Percentiles rank a stretch among this genome's conserved stretches.
These are phyloP conservation scores for Quercus lobata DNA, from an alignment of 331 rosid genomes.

Conservation along the genomic window DNA sequence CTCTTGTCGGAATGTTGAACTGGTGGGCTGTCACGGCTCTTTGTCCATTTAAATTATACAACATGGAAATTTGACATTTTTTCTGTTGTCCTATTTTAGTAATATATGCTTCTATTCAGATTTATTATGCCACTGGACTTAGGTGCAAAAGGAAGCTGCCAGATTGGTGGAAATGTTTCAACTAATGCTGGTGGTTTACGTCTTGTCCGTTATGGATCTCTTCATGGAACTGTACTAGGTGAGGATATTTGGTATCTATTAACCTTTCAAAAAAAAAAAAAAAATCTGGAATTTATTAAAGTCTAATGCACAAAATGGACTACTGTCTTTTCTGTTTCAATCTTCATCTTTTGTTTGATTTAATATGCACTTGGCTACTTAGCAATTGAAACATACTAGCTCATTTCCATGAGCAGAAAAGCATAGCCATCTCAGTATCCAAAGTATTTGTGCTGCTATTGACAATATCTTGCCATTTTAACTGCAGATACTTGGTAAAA, in stretches of 20 bases:
- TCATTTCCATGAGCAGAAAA: constrained; percentile 16
- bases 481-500: constrained; percentile 4
- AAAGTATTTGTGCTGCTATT: background rate
- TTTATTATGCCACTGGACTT: constrained; percentile 98
- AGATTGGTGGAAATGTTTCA: constrained; percentile 96
- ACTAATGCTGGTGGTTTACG: constrained; percentile 99
- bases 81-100: constrained; percentile 25
- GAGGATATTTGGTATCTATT: constrained; percentile 16
- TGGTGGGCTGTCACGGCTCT: background rate
- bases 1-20: background rate
- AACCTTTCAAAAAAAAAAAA: no score
- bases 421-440: constrained; percentile 1
- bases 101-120: constrained; percentile 66
- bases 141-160: constrained; percentile 99
- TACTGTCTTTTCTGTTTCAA: constrained; percentile 12
- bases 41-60: background rate
- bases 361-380: background rate
- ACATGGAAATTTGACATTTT: constrained; percentile 5
- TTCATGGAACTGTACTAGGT: constrained; percentile 95
- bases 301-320: constrained; percentile 5
- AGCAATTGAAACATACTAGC: constrained; percentile 1
- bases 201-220: constrained; percentile 92
- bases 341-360: background rate
- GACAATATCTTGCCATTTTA: constrained; percentile 14
- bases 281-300: background rate